Conservation (phyloP, 805 yeast genomes). For the Candida silvatica region DNA sequence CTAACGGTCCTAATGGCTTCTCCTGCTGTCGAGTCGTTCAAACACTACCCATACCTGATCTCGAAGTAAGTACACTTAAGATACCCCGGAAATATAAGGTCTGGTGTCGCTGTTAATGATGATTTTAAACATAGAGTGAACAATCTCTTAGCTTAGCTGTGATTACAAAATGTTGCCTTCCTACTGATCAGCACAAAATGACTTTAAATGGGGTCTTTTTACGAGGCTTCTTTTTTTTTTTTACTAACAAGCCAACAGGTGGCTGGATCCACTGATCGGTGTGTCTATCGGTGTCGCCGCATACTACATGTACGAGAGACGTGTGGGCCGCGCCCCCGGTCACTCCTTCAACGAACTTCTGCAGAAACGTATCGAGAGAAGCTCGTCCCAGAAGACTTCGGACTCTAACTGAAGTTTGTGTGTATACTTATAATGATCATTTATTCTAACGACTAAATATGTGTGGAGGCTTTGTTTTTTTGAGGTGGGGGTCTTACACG, state of each 20-base stretch:
- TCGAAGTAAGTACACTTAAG: conserved; percentile 28
- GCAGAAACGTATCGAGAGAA: too few relatives aligned
- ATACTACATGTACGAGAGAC: conserved; percentile 53
- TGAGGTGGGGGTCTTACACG: conserved; percentile 10
- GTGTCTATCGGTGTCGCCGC: conserved; percentile 53
- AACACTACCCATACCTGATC: conserved; percentile 34
- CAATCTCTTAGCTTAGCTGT: conserved; percentile 10
- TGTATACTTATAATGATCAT: not conserved
- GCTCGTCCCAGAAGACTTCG: too few relatives aligned
- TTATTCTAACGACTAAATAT: not conserved
- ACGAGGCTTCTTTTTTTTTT: conserved; percentile 1
- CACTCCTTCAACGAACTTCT: conserved; percentile 48
- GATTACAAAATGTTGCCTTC: conserved; percentile 10
- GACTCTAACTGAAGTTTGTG: not conserved
- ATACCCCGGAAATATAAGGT: not conserved
- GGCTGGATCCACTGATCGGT: conserved; percentile 59
- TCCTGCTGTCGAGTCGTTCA: conserved; percentile 10
- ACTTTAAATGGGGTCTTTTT: conserved; percentile 1
- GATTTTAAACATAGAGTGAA: conserved; percentile 10
- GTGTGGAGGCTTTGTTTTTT: too few relatives aligned
- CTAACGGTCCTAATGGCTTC: too few relatives aligned
- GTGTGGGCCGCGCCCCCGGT: conserved; percentile 50
- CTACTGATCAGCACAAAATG: conserved; percentile 6
- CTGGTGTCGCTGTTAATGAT: conserved; percentile 8
- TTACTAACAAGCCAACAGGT: conserved; percentile 23